A percentile compares a stretch with the other conserved stretches of the same genome.
These are phyloP conservation scores for Hypoxylon crocopeplum DNA, from an alignment of 495 filamentous ascomycete genomes.

Conservation along the genomic window DNA sequence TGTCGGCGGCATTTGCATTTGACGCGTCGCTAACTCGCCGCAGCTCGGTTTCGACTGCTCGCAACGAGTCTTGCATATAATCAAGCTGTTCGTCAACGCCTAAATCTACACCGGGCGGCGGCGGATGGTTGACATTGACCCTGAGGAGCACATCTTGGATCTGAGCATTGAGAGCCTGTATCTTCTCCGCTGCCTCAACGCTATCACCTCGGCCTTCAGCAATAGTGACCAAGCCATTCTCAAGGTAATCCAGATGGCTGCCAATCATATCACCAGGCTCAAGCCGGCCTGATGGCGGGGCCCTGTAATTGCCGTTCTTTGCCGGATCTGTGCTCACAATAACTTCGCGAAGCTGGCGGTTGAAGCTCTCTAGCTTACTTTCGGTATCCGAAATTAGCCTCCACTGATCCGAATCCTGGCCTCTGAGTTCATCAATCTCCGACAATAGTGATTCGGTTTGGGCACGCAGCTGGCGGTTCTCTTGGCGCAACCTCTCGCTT, in stretches of 20 bases:
- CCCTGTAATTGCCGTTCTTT: conserved; percentile 43
- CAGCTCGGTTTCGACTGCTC: conserved; percentile 43
- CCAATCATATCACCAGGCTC: conserved; percentile 53
- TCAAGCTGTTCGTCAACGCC: conserved; percentile 48
- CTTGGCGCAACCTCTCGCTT: conserved; percentile 49
- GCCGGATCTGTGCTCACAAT: conserved; percentile 66
- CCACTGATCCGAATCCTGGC: conserved; percentile 41
- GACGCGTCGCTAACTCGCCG: conserved; percentile 38
- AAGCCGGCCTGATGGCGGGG: conserved; percentile 42
- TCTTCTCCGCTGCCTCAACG: conserved; percentile 36
- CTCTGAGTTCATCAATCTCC: conserved; percentile 41
- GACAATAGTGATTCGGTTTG: conserved; percentile 45
- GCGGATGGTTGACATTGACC: conserved; percentile 31
- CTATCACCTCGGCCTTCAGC: conserved; percentile 38
- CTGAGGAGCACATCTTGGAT: conserved; percentile 42
- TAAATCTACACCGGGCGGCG: conserved; percentile 36
- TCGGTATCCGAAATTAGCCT: conserved; percentile 66
- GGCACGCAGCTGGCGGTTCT: conserved; percentile 45
- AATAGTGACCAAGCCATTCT: conserved; percentile 43
- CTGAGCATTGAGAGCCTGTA: conserved; percentile 42
- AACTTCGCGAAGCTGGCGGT: conserved; percentile 69
- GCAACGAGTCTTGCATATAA: conserved; percentile 47
- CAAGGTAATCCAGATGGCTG: conserved; percentile 51
- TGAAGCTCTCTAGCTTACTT: conserved; percentile 73
- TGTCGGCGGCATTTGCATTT: conserved; percentile 33